A percentile compares a stretch with the other conserved stretches of the same genome.
These are phyloP conservation scores for Nothopassalora personata DNA, from an alignment of 2,329 filamentous ascomycete species.

Conservation along the genomic window DNA sequence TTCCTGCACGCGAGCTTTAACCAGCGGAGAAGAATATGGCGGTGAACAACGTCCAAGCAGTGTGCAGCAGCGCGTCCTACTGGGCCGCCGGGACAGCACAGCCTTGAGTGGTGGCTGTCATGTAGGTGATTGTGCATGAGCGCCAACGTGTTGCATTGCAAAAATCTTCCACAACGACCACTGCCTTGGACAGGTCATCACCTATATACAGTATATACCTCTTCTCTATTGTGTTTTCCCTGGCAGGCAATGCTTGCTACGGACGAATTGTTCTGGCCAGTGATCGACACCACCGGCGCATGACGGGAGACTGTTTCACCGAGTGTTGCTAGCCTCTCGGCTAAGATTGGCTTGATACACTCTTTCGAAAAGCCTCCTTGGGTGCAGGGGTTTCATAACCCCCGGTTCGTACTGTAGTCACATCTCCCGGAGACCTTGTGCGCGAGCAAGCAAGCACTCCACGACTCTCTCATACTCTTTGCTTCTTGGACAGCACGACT, in stretches of 20 bases:
- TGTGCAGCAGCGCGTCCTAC: not conserved
- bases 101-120: not conserved
- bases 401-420: not conserved
- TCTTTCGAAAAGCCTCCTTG: not conserved
- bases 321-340: not conserved
- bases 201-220: not conserved
- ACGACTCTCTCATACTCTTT: not conserved
- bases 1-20: slow-evolving; percentile 1
- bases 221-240: not conserved
- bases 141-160: not conserved
- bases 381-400: not conserved
- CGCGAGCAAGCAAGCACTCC: not conserved
- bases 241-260: slow-evolving; percentile 1
- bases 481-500: not conserved
- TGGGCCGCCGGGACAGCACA: not conserved
- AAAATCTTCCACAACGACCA: not conserved
- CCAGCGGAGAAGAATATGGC: slow-evolving; percentile 1
- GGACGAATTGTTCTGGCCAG: not conserved
- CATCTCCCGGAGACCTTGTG: not conserved
- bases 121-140: slow-evolving; percentile 2
- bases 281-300: slow-evolving; percentile 4
- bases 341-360: slow-evolving; percentile 8
- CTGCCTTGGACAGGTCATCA: not conserved
- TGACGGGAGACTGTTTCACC: slow-evolving; percentile 3
- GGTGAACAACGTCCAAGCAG: slow-evolving; percentile 3